phyloP scores from a whole-genome alignment of 345 rosid genomes.

The Iberis pinnata region DNA sequence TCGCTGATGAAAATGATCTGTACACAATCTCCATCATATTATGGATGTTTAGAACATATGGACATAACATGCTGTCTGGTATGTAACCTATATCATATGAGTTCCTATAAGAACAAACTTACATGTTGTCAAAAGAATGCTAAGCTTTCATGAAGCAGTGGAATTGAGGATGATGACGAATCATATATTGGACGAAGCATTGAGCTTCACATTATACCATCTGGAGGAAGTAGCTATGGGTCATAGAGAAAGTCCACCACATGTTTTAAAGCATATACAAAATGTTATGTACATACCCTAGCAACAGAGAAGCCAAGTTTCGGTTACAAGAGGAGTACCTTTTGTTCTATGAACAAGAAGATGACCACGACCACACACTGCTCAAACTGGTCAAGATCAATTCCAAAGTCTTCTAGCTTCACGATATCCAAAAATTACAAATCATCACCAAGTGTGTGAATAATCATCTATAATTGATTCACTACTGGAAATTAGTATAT shows the following conservation, averaged over 20 bases:
- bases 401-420: background rate
- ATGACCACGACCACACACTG: background rate
- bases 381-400: background rate
- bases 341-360: background rate
- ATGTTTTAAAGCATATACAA: background rate
- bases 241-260: background rate
- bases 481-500: too few species aligned
- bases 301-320: background rate
- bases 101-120: too few species aligned
- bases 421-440: background rate
- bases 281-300: background rate
- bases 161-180: too few species aligned
- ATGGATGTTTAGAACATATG: constrained; percentile 1
- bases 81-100: background rate
- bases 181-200: too few species aligned
- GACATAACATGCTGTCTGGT: constrained; percentile 9
- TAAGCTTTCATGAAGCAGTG: too few species aligned
- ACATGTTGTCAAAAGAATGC: too few species aligned
- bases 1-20: constrained; percentile 4
- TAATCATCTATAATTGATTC: too few species aligned
- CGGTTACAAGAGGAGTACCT: background rate
- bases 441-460: background rate
- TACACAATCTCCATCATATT: constrained; percentile 9
- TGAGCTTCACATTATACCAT: too few species aligned
- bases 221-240: background rate